These are phyloP conservation scores for Sugiyamaella qingdaonensis DNA, from an alignment of 805 yeast genomes.

Conservation along the genomic window DNA sequence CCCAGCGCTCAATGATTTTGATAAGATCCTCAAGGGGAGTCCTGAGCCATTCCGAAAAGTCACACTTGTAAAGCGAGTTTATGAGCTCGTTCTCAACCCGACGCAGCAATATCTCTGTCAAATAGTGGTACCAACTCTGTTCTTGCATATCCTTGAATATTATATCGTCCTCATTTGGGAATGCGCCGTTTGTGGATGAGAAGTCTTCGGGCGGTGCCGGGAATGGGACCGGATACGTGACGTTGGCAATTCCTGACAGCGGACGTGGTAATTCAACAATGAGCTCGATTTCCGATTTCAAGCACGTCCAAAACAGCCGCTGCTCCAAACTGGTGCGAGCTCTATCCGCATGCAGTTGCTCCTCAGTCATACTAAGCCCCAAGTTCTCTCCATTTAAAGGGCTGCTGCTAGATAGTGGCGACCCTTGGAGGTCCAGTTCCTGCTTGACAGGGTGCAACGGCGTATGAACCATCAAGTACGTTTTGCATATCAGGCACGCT, in stretches of 20 bases:
- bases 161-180: constrained; percentile 12
- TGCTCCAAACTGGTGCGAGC: constrained; percentile 15
- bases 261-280: constrained; percentile 16
- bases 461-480: constrained; percentile 10
- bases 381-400: background rate
- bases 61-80: constrained; percentile 14
- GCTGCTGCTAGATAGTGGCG: background rate
- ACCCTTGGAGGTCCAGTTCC: background rate
- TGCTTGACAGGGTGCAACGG: background rate
- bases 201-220: constrained; percentile 18
- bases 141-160: constrained; percentile 12
- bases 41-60: constrained; percentile 11
- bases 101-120: constrained; percentile 16
- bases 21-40: constrained; percentile 14
- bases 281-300: constrained; percentile 18
- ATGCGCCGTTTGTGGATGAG: constrained; percentile 11
- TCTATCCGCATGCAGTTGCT: background rate
- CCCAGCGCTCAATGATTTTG: constrained; percentile 13
- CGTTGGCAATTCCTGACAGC: constrained; percentile 16
- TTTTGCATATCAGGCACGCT: constrained; percentile 17
- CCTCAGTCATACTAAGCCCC: background rate
- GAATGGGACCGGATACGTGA: constrained; percentile 16
- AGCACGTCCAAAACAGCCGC: constrained; percentile 19
- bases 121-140: constrained; percentile 18
- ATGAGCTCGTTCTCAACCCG: constrained; percentile 13